These are phyloP conservation scores for Myxozyma vanderwaltii DNA, from an alignment of 805 yeast species.

Conservation along the genomic window DNA sequence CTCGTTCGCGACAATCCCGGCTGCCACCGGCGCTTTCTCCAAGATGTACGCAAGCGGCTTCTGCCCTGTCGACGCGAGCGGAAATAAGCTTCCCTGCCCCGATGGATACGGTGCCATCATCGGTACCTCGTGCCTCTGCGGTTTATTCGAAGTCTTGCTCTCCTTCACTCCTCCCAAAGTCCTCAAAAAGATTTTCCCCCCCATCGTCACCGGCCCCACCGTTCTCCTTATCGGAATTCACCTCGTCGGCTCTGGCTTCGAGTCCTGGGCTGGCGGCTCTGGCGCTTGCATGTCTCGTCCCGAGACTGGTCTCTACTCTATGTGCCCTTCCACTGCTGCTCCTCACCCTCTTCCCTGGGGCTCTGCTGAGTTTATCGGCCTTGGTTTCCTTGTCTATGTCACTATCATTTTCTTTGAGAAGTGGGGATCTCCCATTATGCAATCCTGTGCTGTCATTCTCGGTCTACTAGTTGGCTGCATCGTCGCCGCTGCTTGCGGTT, in stretches of 20 bases:
- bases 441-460: slow-evolving; percentile 85
- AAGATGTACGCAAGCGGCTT: slow-evolving; percentile 73
- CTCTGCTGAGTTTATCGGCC: slow-evolving; percentile 80
- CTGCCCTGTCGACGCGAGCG: slow-evolving; percentile 66
- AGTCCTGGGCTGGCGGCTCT: slow-evolving; percentile 88
- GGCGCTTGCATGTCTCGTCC: slow-evolving; percentile 46
- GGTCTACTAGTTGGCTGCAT: slow-evolving; percentile 88
- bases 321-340: slow-evolving; percentile 55
- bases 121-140: slow-evolving; percentile 79
- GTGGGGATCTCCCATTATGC: slow-evolving; percentile 94
- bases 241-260: slow-evolving; percentile 70
- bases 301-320: slow-evolving; percentile 47
- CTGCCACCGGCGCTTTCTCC: slow-evolving; percentile 74
- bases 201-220: slow-evolving; percentile 91
- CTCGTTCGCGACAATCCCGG: slow-evolving; percentile 82
- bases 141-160: slow-evolving; percentile 67
- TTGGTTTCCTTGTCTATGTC: slow-evolving; percentile 79
- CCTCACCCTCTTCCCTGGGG: slow-evolving; percentile 74
- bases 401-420: slow-evolving; percentile 75
- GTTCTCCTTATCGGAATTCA: slow-evolving; percentile 79
- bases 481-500: slow-evolving; percentile 88
- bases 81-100: slow-evolving; percentile 75
- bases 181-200: slow-evolving; percentile 78
- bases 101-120: slow-evolving; percentile 87
- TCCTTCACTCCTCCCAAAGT: slow-evolving; percentile 76